Base-by-base conservation (phyloP, 495 filamentous ascomycete species). In the Penicillium bialowiezense region DNA sequence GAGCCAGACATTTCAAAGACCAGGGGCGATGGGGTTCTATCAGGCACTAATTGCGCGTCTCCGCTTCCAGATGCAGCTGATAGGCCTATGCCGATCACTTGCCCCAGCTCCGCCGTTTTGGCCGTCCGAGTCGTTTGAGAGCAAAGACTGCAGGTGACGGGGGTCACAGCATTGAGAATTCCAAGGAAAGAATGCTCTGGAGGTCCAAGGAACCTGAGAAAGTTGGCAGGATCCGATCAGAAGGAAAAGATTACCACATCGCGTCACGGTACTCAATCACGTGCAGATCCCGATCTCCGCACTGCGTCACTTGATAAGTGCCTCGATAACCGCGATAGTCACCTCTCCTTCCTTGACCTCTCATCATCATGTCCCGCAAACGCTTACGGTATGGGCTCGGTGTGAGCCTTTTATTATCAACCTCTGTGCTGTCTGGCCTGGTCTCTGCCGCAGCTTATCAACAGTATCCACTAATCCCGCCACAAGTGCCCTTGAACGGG, bases 391-490 rank as follows among this genome's bases (percentile, higher is more conserved):
- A 32, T 21, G 40, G 52, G 17, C 53, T 54, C 21, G 33, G 41
- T 41, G 32, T 64, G 34, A 34, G 39, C 26, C 32, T 55, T 21
- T 51, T 68, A 26, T 37, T 71, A 41, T 62, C 56, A 19, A 37
- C 65, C 28, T 36, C 58, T 23, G 18, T 63, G 7, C 41, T 65
- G 38, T 49, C 59, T 20, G 44, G 40, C 44, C 41, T 51, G 18
- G 53, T 55, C 36, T 57, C 56, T 35, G 63, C 69, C 44, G 57
- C 64, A 55, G 49, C 58, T 37, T 48, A 52, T 14, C 48, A 43
- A 9, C 61, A 63, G 38, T 52, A 53, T 13, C 66, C 65, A 31
- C 58, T 73, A 26, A 39, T 71, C 37, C 63, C 62, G 50, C 68
- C 68, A 43, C 61, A 63, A 43, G 50, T 65, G 38, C 67, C 68